phyloP scores from a whole-genome alignment of 2,329 filamentous ascomycete genomes.

The Emergomyces pasteurianus region DNA sequence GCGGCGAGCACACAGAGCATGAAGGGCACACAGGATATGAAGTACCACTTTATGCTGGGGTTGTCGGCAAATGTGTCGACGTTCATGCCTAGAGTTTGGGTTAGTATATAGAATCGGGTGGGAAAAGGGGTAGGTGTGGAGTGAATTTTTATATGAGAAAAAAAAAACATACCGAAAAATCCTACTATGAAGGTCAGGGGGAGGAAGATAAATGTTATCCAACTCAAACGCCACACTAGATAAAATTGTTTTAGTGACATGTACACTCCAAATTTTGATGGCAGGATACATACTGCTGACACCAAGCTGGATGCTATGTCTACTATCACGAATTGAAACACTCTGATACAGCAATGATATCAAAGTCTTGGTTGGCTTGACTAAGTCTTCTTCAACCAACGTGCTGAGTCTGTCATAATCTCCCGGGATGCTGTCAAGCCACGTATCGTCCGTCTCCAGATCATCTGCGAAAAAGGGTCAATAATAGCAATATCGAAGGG shows the following conservation, averaged over 20 bases:
- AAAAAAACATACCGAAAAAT: conserved; percentile 26
- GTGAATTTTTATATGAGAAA: neutral
- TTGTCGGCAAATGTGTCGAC: conserved; percentile 34
- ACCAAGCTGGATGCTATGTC: conserved; percentile 38
- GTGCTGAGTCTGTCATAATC: conserved; percentile 37
- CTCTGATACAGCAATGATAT: conserved; percentile 43
- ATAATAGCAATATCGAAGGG: neutral
- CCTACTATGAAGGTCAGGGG: conserved; percentile 39
- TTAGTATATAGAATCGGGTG: neutral
- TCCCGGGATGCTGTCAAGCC: conserved; percentile 29
- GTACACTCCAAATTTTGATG: neutral
- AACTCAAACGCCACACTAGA: conserved; percentile 23
- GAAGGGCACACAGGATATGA: conserved; percentile 35
- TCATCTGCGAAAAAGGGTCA: conserved; percentile 9
- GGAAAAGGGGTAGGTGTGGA: too few relatives aligned
- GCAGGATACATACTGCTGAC: conserved; percentile 33
- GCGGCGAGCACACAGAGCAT: conserved; percentile 34
- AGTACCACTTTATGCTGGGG: conserved; percentile 40
- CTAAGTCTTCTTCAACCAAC: conserved; percentile 39
- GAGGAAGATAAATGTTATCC: conserved; percentile 31
- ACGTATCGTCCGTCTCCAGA: conserved; percentile 21
- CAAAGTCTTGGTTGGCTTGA: conserved; percentile 39
- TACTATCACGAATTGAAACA: conserved; percentile 41
- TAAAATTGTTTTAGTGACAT: neutral
- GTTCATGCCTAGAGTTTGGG: conserved; percentile 37